A percentile compares a stretch with the other conserved stretches of the same genome.
These are phyloP conservation scores for Boletus vermiculosoides DNA, from an alignment of 768 basidiomycete species.

Conservation along the genomic window DNA sequence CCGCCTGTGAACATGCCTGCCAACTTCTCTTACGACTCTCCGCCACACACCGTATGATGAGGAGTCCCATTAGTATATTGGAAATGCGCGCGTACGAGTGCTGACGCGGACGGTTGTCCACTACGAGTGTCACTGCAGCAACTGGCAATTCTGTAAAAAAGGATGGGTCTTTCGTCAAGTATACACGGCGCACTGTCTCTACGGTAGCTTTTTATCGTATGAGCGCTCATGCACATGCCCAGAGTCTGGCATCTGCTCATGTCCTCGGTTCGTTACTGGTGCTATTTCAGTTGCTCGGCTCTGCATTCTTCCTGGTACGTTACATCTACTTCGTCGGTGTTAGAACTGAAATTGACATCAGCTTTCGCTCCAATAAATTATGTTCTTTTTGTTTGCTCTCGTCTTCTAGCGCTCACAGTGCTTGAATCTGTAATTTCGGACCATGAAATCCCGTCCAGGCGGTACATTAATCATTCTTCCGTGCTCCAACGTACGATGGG, in stretches of 20 bases:
- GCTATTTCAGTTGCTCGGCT: background rate
- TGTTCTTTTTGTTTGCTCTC: background rate
- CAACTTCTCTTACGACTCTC: background rate
- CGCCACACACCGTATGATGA: background rate
- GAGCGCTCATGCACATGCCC: too few relatives aligned
- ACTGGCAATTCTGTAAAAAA: background rate
- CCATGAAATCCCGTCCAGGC: background rate
- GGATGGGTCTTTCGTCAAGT: background rate
- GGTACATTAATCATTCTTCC: background rate
- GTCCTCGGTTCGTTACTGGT: background rate
- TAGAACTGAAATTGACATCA: constrained; percentile 2
- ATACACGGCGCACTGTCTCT: background rate
- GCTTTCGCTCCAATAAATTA: background rate
- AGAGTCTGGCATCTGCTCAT: too few relatives aligned
- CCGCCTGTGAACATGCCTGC: background rate
- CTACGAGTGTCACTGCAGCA: background rate
- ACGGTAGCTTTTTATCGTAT: background rate
- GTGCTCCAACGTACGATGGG: background rate
- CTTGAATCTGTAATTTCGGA: background rate
- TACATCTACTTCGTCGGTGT: background rate
- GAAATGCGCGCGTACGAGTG: background rate
- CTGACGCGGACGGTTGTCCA: background rate
- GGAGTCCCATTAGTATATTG: background rate
- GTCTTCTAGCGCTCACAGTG: background rate
- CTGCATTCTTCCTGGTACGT: background rate